Conservation (phyloP, 163 green algal genomes). For the Scenedesmus sp. region DNA sequence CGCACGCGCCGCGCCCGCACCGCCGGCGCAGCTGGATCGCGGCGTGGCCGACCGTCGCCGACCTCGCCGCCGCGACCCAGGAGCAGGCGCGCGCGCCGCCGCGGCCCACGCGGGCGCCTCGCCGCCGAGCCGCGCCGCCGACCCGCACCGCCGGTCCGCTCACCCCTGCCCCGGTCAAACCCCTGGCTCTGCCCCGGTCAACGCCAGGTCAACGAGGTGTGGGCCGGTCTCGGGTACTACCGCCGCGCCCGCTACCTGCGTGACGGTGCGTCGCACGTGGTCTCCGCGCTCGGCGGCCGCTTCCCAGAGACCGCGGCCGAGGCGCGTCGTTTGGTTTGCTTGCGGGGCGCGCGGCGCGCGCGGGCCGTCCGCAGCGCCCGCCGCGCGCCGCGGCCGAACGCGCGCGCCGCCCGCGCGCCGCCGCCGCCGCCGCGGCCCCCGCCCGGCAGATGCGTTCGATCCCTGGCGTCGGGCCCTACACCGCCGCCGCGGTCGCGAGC, state of each 20-base stretch:
- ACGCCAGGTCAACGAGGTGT: constrained; percentile 80
- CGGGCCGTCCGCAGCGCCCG: no score
- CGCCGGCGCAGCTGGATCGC: constrained; percentile 84
- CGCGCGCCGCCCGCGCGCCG: no score
- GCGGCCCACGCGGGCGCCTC: no score
- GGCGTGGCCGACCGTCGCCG: constrained; percentile 86
- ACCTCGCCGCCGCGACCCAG: constrained; percentile 77
- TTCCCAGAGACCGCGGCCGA: constrained; percentile 78
- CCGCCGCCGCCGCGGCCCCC: no score
- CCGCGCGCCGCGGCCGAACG: no score
- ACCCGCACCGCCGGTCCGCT: no score
- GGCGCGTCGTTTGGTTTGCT: constrained; percentile 1
- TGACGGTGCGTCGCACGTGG: constrained; percentile 80
- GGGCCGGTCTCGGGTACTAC: constrained; percentile 98
- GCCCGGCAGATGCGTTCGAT: constrained; percentile 71
- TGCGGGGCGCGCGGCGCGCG: no score
- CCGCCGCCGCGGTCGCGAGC: constrained; percentile 85
- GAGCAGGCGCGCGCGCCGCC: constrained; percentile 71
- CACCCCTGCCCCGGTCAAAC: no score
- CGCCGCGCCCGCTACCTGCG: constrained; percentile 80
- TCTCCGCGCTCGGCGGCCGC: constrained; percentile 66
- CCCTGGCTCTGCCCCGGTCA: neutral
- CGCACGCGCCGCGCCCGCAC: no score
- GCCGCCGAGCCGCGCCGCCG: no score
- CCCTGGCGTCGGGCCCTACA: constrained; percentile 73